Conservation (phyloP, 768 basidiomycete species). For the Tephrocybe sp. region DNA sequence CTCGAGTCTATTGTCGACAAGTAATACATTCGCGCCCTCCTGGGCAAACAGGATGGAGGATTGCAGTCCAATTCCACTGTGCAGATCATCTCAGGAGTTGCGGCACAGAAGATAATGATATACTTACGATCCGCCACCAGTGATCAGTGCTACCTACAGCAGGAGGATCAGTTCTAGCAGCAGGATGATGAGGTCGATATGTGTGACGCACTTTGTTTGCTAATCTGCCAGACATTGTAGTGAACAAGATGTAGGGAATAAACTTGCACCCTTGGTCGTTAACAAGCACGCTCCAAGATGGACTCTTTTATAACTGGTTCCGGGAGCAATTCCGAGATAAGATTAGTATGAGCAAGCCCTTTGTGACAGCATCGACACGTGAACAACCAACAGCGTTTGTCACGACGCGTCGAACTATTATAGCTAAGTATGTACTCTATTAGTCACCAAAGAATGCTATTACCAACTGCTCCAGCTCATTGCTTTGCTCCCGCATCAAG, state of each 20-base stretch:
- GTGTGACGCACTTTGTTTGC: slow-evolving; percentile 51
- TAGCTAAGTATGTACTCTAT: too few species aligned
- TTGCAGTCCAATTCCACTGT: slow-evolving; percentile 94
- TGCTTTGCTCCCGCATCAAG: too few species aligned
- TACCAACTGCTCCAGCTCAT: too few species aligned
- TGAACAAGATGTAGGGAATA: too few species aligned
- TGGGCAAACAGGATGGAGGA: slow-evolving; percentile 92
- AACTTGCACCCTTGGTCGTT: too few species aligned
- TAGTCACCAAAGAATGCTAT: too few species aligned
- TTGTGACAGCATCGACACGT: neutral
- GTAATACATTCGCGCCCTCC: slow-evolving; percentile 89
- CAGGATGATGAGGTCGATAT: too few species aligned
- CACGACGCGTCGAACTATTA: slow-evolving; percentile 5
- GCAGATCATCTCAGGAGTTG: slow-evolving; percentile 15
- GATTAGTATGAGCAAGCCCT: neutral
- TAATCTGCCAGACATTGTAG: slow-evolving; percentile 62
- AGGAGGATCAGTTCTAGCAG: neutral
- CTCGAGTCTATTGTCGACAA: slow-evolving; percentile 82
- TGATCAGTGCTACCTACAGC: slow-evolving; percentile 70
- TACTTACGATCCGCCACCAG: slow-evolving; percentile 85
- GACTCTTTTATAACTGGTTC: neutral
- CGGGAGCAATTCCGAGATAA: slow-evolving; percentile 8
- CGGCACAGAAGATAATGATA: neutral
- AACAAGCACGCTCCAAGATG: too few species aligned
- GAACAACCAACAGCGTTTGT: neutral